These are phyloP conservation scores for Achaetomium macrosporum DNA, from an alignment of 2,329 filamentous ascomycete genomes.

Conservation along the genomic window DNA sequence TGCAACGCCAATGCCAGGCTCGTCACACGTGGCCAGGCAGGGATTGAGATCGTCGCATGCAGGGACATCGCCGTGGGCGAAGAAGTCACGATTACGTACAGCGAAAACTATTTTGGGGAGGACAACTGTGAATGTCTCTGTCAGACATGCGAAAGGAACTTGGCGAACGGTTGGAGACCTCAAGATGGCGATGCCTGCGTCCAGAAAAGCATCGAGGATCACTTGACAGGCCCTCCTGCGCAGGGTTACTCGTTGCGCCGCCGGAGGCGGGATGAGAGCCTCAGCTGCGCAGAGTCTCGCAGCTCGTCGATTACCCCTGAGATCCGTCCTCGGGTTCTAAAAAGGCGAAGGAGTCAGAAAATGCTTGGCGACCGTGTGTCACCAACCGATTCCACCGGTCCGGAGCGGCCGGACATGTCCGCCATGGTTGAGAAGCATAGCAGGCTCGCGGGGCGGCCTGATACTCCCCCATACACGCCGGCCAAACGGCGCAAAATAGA, in stretches of 20 bases:
- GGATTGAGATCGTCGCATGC: constrained; percentile 84
- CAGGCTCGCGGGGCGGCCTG: constrained; percentile 39
- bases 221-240: constrained; percentile 25
- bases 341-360: constrained; percentile 30
- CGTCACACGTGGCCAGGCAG: constrained; percentile 74
- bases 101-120: constrained; percentile 91
- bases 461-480: constrained; percentile 51
- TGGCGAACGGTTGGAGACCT: constrained; percentile 76
- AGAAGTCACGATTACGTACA: constrained; percentile 94
- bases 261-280: constrained; percentile 46
- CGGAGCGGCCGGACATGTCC: constrained; percentile 18
- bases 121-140: constrained; percentile 95
- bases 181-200: constrained; percentile 42
- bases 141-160: constrained; percentile 69
- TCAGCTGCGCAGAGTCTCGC: constrained; percentile 40
- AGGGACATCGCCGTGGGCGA: constrained; percentile 79
- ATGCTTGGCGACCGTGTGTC: constrained; percentile 32
- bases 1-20: constrained; percentile 88
- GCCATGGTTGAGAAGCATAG: constrained; percentile 35
- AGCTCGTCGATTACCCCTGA: constrained; percentile 53
- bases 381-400: constrained; percentile 30
- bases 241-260: constrained; percentile 53
- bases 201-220: constrained; percentile 50
- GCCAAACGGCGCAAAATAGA: constrained; percentile 43
- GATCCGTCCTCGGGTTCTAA: constrained; percentile 46